Conservation (phyloP, 2,329 filamentous ascomycete genomes). For the Ascochyta clinopodiicola region DNA sequence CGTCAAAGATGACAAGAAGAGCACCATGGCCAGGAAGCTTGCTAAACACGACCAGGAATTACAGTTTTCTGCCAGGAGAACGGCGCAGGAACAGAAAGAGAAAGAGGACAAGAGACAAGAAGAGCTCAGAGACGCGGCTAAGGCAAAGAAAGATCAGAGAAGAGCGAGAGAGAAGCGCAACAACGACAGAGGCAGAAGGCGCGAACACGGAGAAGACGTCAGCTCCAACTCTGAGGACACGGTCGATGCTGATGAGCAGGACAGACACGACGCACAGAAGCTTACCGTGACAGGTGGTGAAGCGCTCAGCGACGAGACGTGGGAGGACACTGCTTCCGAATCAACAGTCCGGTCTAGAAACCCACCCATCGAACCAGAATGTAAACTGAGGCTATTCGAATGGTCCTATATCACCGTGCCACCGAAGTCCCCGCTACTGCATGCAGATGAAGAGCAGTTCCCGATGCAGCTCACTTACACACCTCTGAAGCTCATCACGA, state of each 20-base stretch:
- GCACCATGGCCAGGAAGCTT: constrained; percentile 32
- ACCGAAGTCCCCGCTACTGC: not conserved
- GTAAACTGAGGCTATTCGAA: constrained; percentile 35
- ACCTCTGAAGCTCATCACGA: constrained; percentile 33
- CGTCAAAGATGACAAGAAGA: constrained; percentile 42
- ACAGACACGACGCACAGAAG: constrained; percentile 1
- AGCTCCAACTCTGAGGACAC: constrained; percentile 23
- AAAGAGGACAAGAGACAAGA: constrained; percentile 16
- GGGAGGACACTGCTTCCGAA: constrained; percentile 29
- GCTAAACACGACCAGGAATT: constrained; percentile 14
- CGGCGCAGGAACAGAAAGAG: constrained; percentile 16
- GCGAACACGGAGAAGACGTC: constrained; percentile 23
- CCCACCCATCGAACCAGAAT: constrained; percentile 14
- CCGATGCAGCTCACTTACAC: constrained; percentile 30
- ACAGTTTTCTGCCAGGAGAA: constrained; percentile 13
- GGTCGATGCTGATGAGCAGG: constrained; percentile 3
- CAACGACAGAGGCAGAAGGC: constrained; percentile 11
- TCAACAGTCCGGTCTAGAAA: not conserved
- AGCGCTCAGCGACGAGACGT: constrained; percentile 27
- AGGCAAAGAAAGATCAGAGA: constrained; percentile 5
- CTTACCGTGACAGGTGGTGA: constrained; percentile 17
- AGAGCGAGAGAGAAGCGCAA: constrained; percentile 16
- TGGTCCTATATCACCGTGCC: constrained; percentile 32
- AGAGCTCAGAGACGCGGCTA: constrained; percentile 6
- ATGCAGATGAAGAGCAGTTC: constrained; percentile 6